A percentile compares a stretch with the other conserved stretches of the same genome.
phyloP scores from a whole-genome alignment of 177 flowering plant genomes.

The Telopea speciosissima region DNA sequence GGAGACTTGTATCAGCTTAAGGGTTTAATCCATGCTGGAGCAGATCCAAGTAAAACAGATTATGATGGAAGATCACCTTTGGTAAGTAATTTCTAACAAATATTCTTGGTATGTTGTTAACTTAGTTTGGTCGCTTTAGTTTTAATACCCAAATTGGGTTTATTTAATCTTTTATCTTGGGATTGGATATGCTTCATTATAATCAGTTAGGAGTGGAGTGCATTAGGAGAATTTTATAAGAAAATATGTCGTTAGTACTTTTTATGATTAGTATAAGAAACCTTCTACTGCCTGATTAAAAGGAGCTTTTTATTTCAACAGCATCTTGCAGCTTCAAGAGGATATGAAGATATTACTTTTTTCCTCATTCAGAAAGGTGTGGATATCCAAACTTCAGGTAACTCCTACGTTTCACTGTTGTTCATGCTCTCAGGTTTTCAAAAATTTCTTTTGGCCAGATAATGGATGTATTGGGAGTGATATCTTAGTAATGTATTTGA shows the following conservation, averaged over 20 bases:
- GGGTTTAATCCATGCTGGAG: conserved; percentile 56
- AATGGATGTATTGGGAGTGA: neutral
- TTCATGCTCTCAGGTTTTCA: neutral
- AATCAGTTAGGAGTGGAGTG: too few species aligned
- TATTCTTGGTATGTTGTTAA: neutral
- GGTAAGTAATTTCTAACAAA: conserved; percentile 34
- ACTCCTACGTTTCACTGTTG: conserved; percentile 3
- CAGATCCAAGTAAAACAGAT: conserved; percentile 61
- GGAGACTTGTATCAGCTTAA: conserved; percentile 56
- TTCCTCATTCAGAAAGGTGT: conserved; percentile 48
- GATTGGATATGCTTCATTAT: too few species aligned
- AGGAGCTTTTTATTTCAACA: conserved; percentile 17
- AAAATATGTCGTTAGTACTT: neutral
- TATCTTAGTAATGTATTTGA: neutral
- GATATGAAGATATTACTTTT: conserved; percentile 44
- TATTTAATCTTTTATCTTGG: too few species aligned
- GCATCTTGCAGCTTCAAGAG: conserved; percentile 75
- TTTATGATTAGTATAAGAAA: neutral
- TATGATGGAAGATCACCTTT: conserved; percentile 72
- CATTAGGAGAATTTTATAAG: too few species aligned
- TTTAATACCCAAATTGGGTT: too few species aligned
- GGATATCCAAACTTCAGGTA: conserved; percentile 40
- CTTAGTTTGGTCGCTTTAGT: neutral
- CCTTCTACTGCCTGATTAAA: neutral
- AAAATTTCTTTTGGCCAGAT: neutral